phyloP scores from a whole-genome alignment of 1,139 yeast genomes.

The Sugiyamaella pinicola region DNA sequence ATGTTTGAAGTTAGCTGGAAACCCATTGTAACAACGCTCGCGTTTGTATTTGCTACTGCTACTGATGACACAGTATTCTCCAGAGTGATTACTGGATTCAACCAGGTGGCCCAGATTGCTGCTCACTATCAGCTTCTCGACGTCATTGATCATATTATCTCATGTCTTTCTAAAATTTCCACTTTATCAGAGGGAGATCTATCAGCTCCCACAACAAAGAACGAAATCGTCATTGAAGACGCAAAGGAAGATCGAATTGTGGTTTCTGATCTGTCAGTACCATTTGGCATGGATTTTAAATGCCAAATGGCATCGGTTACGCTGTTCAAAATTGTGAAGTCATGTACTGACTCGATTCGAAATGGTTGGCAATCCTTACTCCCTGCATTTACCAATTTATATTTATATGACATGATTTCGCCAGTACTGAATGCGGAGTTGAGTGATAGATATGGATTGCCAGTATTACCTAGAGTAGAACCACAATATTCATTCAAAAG shows the following conservation, averaged over 20 bases:
- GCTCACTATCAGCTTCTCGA: constrained; percentile 58
- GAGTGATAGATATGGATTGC: constrained; percentile 20
- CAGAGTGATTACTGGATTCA: constrained; percentile 82
- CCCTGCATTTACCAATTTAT: constrained; percentile 62
- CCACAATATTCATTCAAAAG: constrained; percentile 69
- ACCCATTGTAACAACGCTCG: constrained; percentile 65
- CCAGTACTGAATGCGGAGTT: constrained; percentile 16
- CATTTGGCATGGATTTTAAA: constrained; percentile 87
- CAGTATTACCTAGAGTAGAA: constrained; percentile 58
- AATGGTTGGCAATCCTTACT: constrained; percentile 64
- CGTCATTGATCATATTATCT: constrained; percentile 66
- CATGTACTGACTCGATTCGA: constrained; percentile 51
- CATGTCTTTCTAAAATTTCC: constrained; percentile 63
- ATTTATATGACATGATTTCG: constrained; percentile 66
- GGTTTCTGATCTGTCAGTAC: constrained; percentile 78
- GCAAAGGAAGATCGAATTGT: constrained; percentile 53
- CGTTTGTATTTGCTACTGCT: constrained; percentile 82
- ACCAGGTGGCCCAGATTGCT: constrained; percentile 79
- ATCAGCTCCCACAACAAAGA: constrained; percentile 40
- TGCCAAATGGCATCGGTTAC: constrained; percentile 90
- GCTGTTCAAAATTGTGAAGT: constrained; percentile 71
- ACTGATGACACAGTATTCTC: constrained; percentile 88
- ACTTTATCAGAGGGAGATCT: constrained; percentile 47
- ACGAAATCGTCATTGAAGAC: constrained; percentile 49
- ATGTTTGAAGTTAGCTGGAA: constrained; percentile 66